A percentile compares a stretch with the other conserved stretches of the same genome.
Evolutionary conservation across 2,329 filamentous ascomycete species (phyloP).

Genomic region (Xenoacremonium recifei): DNA sequence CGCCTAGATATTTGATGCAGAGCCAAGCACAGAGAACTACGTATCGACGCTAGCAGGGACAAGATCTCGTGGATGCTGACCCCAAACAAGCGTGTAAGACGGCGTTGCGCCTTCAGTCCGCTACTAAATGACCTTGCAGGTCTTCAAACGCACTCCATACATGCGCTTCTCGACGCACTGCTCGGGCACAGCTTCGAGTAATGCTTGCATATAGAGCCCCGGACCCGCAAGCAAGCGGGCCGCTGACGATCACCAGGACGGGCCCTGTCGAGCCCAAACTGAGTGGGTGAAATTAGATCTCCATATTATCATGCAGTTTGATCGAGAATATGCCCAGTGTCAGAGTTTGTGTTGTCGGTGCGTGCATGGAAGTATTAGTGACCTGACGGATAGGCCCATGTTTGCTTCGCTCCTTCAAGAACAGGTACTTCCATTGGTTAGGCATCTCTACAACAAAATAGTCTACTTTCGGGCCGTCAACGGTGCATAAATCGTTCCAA

Average conservation of each 20-base stretch:
- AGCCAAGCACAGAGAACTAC: neutral
- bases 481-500: neutral
- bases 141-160: too few species aligned
- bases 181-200: too few species aligned
- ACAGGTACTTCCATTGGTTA: neutral
- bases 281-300: neutral
- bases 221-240: constrained; percentile 19
- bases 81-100: neutral
- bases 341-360: too few species aligned
- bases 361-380: neutral
- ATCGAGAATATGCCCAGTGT: too few species aligned
- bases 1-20: constrained; percentile 16
- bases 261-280: neutral
- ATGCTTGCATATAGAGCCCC: constrained; percentile 13
- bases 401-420: too few species aligned
- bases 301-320: neutral
- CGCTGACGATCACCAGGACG: constrained; percentile 14
- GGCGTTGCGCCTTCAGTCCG: neutral
- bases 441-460: neutral
- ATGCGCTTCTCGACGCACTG: too few species aligned
- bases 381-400: too few species aligned
- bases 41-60: constrained; percentile 10
- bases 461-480: neutral
- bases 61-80: constrained; percentile 8
- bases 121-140: constrained; percentile 7